A percentile compares a stretch with the other conserved stretches of the same genome.
phyloP scores from a whole-genome alignment of 805 yeast species.

The Starmerella powellii region DNA sequence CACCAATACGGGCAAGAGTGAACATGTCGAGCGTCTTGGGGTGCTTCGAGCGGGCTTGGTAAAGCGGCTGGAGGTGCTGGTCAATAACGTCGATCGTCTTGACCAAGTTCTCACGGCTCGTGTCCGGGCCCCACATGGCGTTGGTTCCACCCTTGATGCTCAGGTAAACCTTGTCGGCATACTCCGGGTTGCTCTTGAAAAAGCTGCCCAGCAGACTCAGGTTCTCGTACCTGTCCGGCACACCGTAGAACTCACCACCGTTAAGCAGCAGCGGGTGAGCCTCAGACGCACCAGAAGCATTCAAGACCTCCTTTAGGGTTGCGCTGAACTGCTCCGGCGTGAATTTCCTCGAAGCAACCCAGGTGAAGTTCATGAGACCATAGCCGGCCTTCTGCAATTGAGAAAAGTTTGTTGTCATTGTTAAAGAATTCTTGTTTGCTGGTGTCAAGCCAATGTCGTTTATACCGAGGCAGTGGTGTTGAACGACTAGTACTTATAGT shows the following conservation, averaged over 20 bases:
- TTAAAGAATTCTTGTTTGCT: not conserved
- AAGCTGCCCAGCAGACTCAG: conserved; percentile 47
- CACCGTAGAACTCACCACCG: conserved; percentile 71
- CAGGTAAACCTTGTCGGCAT: conserved; percentile 43
- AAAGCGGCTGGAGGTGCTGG: conserved; percentile 19
- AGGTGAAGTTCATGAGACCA: conserved; percentile 75
- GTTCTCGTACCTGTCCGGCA: conserved; percentile 36
- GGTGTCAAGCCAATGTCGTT: too few relatives aligned
- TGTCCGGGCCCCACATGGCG: conserved; percentile 36
- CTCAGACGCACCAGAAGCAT: conserved; percentile 18
- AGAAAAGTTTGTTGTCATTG: not conserved
- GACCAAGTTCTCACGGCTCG: conserved; percentile 37
- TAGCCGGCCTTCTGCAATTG: conserved; percentile 36
- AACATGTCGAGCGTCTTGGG: conserved; percentile 38
- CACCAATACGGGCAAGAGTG: conserved; percentile 59
- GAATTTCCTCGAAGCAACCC: conserved; percentile 44
- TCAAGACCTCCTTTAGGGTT: conserved; percentile 42
- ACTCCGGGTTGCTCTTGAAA: conserved; percentile 44
- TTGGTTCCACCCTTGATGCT: conserved; percentile 58
- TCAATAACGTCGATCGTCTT: conserved; percentile 38
- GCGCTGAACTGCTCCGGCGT: conserved; percentile 43
- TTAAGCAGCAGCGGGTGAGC: conserved; percentile 46
- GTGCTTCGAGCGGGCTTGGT: conserved; percentile 15
- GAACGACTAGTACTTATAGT: too few relatives aligned
- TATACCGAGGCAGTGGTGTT: too few relatives aligned